Evolutionary conservation across 1,139 yeast species (phyloP), one percentile per base, ranked within the genome.

Genomic region (Pichia sp.): DNA sequence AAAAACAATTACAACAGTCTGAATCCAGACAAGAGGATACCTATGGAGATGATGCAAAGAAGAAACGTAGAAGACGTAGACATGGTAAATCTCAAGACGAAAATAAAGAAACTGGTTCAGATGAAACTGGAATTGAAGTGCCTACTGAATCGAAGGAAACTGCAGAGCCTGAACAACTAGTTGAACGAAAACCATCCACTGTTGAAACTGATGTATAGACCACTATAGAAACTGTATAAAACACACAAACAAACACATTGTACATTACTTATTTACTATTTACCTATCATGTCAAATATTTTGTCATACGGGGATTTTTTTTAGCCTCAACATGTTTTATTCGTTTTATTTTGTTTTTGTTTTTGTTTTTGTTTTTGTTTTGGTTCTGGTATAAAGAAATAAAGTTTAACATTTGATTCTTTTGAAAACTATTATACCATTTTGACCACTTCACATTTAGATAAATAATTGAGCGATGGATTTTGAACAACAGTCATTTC

Each of bases 1-100:
- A 82, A 61, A 87, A 78, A 25, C 95, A 96, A 29, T 93, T 95
- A 5, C 42, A 87, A 88, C 65, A 95, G 96, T 1, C 71, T 88
- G 60, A 88, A 96, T 70, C 81, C 77, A 70, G 81, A 78, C 70
- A 66, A 14, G 45, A 19, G 16, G 30, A 27, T 14, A 18, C n/a
- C 13, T 25, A 62, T 67, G 64, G 48, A 68, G 78, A 65, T 72
- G 67, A 65, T 71, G 75, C 68, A 67, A 53, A 50, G 30, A 67
- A 66, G 60, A 68, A 68, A 62, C 69, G 65, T 50, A 70, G 79
- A 66, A 73, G 67, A 65, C 72, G 76, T 67, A 70, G 63, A 52
- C 77, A 70, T 53, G 65, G 62, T 53, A 67, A 65, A 36, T 18
- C 45, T 29, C 33, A 31, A 2, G 45, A 25, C 19, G 48, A 19